Percentiles rank a stretch among this genome's conserved stretches.
phyloP scores from a whole-genome alignment of 2,329 filamentous ascomycete genomes.

The Fusarium domesticum region DNA sequence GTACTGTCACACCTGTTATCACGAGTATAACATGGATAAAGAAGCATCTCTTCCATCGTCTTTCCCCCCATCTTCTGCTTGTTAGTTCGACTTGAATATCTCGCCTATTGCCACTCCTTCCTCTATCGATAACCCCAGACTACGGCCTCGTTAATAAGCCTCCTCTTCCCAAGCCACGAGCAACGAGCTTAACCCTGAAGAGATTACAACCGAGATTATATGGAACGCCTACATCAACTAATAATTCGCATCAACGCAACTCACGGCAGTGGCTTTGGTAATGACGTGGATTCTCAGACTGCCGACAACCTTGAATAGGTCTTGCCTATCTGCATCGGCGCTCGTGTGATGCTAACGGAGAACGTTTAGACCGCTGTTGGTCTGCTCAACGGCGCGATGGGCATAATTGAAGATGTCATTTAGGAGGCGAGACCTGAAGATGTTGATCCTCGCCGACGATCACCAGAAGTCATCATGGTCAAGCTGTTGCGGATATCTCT shows the following conservation, averaged over 20 bases:
- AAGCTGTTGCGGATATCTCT: neutral
- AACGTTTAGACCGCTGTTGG: neutral
- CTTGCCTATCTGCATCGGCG: neutral
- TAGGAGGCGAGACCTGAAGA: neutral
- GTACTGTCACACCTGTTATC: too few relatives aligned
- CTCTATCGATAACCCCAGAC: too few relatives aligned
- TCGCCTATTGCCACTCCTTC: too few relatives aligned
- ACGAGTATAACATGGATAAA: too few relatives aligned
- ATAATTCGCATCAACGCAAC: neutral
- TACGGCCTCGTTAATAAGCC: too few relatives aligned
- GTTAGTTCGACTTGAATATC: too few relatives aligned
- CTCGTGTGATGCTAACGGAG: constrained; percentile 1
- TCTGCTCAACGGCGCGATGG: neutral
- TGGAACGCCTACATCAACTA: neutral
- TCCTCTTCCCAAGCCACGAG: too few relatives aligned
- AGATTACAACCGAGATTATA: neutral
- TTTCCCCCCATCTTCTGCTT: too few relatives aligned
- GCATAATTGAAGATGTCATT: neutral
- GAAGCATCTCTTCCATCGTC: too few relatives aligned
- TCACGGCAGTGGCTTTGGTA: neutral
- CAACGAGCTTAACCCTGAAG: too few relatives aligned
- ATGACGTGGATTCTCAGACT: neutral
- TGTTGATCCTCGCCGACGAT: neutral
- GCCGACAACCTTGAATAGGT: neutral
- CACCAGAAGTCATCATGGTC: neutral